Base-by-base conservation (phyloP, 2,329 filamentous ascomycete species). In the Sarocladium oryzae region DNA sequence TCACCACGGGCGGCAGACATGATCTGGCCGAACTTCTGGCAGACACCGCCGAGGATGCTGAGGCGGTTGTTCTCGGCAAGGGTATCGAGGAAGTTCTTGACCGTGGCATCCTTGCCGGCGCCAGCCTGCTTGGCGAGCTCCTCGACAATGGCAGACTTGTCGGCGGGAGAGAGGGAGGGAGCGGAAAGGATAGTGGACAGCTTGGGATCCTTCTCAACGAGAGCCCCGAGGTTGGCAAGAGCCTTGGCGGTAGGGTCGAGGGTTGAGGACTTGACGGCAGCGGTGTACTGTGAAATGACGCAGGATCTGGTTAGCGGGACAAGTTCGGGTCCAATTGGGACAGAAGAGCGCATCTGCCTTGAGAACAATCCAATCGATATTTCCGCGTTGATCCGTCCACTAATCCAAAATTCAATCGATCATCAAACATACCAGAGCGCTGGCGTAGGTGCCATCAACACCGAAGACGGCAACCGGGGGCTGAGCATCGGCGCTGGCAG, bases 41-140 rank as follows among this genome's bases (percentile, higher is more conserved):
- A 85, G 57, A 97, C 86, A 61, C 85, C 84, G 70, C 85, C 79
- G 56, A 99, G 80, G 56, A 93, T 77, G 58, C 85, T 84, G 60
- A 99, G 79, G 61, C 93, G 84, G 84, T 99, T 99, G 84, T 99
- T 95, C 77, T 93, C 89, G 60, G 93, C 92, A 53, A 99, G 82
- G 53, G 92, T 88, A 53, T 77, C 68, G 62, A 99, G 82, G 78
- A 99, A 91, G 82, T 96, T 95, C 84, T 93, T 90, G 71, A 97
- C 76, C 57, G 91, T 89, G 67, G 88, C 83, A 67, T 88, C 89
- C 69, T 85, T 79, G 43, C 43, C 43, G 60, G 74, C 72, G 61
- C 86, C 86, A 58, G 86, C 76, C 66, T 85, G 80, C 83, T 96
- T 96, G 73, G 86, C 79, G 61, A 99, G 83, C 80, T 97, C 92